These are phyloP conservation scores for Plasmodium sp. DNA, from an alignment of 169 alveolate species.

Conservation along the genomic window DNA sequence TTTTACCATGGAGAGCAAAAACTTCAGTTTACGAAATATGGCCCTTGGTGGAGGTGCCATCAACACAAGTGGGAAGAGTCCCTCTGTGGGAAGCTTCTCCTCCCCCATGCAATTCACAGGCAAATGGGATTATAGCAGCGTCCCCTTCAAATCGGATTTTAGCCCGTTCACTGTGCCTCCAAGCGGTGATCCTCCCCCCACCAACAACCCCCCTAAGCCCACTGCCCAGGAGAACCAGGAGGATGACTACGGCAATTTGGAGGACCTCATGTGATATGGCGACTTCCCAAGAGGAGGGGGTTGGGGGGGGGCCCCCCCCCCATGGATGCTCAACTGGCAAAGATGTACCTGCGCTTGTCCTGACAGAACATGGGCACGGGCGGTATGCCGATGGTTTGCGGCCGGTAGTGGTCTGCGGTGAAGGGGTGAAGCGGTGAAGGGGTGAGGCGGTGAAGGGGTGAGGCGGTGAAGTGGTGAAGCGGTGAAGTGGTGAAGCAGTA, in stretches of 20 bases:
- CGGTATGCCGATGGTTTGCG: slow-evolving; percentile 38
- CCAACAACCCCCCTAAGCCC: background rate
- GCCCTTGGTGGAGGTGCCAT: background rate
- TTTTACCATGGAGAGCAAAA: background rate
- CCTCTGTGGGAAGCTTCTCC: background rate
- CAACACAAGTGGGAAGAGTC: background rate
- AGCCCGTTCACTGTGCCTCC: background rate
- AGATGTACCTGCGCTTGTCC: slow-evolving; percentile 39
- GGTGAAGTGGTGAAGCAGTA: no score
- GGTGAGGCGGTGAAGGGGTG: background rate
- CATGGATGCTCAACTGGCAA: background rate
- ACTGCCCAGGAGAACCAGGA: background rate
- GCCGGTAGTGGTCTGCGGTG: slow-evolving; percentile 25
- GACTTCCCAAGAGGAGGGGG: no score
- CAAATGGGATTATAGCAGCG: slow-evolving; percentile 11
- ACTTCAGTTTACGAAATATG: background rate
- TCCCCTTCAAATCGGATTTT: slow-evolving; percentile 22
- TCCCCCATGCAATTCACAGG: background rate
- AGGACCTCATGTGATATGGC: slow-evolving; percentile 47
- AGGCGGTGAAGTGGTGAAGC: no score
- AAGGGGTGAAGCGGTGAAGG: background rate
- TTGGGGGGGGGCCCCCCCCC: no score
- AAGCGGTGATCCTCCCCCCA: background rate
- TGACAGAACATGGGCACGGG: slow-evolving; percentile 47
- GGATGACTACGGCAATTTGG: slow-evolving; percentile 45